Evolutionary conservation across 169 alveolate genomes (phyloP).

Genomic region (Plasmodium adleri): DNA sequence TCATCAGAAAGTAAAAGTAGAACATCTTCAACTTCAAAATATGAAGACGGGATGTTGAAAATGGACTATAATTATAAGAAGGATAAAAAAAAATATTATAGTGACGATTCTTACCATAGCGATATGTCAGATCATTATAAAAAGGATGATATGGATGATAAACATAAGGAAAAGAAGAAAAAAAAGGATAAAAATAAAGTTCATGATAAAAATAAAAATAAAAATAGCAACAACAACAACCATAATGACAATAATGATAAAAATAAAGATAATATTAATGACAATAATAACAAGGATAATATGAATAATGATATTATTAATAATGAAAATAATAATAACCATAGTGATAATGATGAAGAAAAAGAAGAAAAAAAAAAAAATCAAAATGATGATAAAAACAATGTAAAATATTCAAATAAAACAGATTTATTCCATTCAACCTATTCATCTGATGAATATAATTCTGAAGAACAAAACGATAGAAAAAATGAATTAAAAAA

Average conservation of each 20-base stretch:
- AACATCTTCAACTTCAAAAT: no score
- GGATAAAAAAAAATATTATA: conserved; percentile 32
- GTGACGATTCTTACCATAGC: conserved; percentile 25
- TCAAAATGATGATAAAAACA: neutral
- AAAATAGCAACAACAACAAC: neutral
- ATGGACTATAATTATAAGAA: neutral
- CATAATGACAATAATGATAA: neutral
- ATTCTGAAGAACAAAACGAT: neutral
- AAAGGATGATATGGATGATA: conserved; percentile 14
- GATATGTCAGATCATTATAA: neutral
- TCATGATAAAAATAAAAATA: neutral
- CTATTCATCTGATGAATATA: conserved; percentile 29
- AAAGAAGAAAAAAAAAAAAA: conserved; percentile 17
- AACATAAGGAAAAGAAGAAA: conserved; percentile 14
- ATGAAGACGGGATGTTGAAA: no score
- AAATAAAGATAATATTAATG: conserved; percentile 4
- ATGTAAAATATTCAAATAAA: conserved; percentile 1
- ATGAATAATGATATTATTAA: neutral
- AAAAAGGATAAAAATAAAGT: conserved; percentile 18
- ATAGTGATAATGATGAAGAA: conserved; percentile 12
- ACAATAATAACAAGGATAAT: conserved; percentile 21
- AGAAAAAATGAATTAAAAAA: conserved; percentile 2
- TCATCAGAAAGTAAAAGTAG: neutral
- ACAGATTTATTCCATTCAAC: conserved; percentile 38
- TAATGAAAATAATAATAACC: neutral